These are phyloP conservation scores for Gigaspora rosea DNA, from an alignment of 192 early-diverging fungal genomes.

Conservation along the genomic window DNA sequence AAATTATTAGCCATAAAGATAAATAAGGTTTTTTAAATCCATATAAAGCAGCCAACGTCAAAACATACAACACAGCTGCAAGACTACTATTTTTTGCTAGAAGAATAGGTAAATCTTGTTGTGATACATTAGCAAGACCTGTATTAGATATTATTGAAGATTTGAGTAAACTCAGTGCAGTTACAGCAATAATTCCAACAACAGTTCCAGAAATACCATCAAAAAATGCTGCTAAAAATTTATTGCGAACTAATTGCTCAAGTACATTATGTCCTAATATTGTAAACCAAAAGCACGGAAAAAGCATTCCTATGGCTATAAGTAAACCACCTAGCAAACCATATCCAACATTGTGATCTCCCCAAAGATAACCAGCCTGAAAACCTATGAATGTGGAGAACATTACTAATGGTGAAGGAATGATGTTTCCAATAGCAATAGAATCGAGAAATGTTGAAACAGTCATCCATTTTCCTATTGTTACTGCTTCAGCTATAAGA, in stretches of 20 bases:
- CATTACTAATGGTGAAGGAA: constrained; percentile 54
- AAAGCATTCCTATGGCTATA: constrained; percentile 33
- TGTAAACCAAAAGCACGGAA: constrained; percentile 37
- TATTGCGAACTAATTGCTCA: constrained; percentile 34
- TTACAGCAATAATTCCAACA: constrained; percentile 34
- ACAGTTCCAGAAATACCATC: constrained; percentile 35
- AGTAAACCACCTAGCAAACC: constrained; percentile 32
- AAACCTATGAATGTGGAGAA: constrained; percentile 50
- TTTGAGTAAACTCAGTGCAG: constrained; percentile 27
- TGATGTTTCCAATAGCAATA: constrained; percentile 52
- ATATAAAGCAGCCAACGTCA: constrained; percentile 22
- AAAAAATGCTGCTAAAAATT: constrained; percentile 34
- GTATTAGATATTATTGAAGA: background rate
- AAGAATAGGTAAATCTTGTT: background rate
- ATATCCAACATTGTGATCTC: constrained; percentile 27
- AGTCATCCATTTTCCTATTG: constrained; percentile 52
- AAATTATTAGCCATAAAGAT: constrained; percentile 4
- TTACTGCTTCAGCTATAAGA: constrained; percentile 46
- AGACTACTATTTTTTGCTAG: constrained; percentile 1
- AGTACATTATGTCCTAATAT: constrained; percentile 28
- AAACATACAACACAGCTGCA: constrained; percentile 23
- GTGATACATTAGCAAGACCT: background rate
- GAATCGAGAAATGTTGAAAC: constrained; percentile 53
- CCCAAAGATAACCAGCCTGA: constrained; percentile 29
- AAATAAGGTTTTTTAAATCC: background rate